phyloP scores from a whole-genome alignment of 1,284 basidiomycete genomes.

The Trichosporon inkin region DNA sequence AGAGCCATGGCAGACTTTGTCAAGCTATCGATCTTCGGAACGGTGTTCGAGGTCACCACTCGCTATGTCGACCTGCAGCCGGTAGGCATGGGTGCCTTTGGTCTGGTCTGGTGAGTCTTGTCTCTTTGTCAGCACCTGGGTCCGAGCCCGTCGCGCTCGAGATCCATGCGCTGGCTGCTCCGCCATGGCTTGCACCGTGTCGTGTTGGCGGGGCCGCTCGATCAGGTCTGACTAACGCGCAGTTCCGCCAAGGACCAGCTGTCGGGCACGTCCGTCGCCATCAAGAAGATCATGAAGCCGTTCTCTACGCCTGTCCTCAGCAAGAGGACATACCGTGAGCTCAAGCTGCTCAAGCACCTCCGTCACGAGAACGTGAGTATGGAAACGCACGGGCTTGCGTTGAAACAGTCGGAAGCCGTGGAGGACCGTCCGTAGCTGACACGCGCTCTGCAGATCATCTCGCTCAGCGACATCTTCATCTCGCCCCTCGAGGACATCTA shows the following conservation, averaged over 20 bases:
- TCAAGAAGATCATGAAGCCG: slow-evolving; percentile 99
- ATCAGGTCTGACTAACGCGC: slow-evolving; percentile 13
- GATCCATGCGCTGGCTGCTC: background rate
- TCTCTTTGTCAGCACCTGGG: background rate
- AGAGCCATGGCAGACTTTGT: slow-evolving; percentile 66
- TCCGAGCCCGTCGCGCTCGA: background rate
- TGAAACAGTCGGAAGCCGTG: background rate
- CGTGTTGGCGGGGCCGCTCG: too few relatives aligned
- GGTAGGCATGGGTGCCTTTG: slow-evolving; percentile 99
- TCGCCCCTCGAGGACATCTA: slow-evolving; percentile 97
- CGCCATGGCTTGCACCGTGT: background rate
- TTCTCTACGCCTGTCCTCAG: slow-evolving; percentile 96
- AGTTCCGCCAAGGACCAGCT: slow-evolving; percentile 98
- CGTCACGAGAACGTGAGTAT: slow-evolving; percentile 87
- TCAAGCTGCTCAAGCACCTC: slow-evolving; percentile 98
- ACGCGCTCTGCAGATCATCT: slow-evolving; percentile 72
- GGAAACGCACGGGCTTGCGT: background rate
- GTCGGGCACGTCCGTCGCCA: slow-evolving; percentile 87
- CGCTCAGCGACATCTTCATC: slow-evolving; percentile 97
- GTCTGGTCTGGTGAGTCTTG: slow-evolving; percentile 77
- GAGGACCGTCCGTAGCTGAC: background rate
- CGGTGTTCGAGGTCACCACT: slow-evolving; percentile 78
- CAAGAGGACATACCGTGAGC: slow-evolving; percentile 95
- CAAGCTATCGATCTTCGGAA: slow-evolving; percentile 97
- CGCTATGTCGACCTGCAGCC: slow-evolving; percentile 99